A percentile compares a stretch with the other conserved stretches of the same genome.
Conservation (phyloP, 2,329 filamentous ascomycete genomes). For the Emergomyces orientalis region DNA sequence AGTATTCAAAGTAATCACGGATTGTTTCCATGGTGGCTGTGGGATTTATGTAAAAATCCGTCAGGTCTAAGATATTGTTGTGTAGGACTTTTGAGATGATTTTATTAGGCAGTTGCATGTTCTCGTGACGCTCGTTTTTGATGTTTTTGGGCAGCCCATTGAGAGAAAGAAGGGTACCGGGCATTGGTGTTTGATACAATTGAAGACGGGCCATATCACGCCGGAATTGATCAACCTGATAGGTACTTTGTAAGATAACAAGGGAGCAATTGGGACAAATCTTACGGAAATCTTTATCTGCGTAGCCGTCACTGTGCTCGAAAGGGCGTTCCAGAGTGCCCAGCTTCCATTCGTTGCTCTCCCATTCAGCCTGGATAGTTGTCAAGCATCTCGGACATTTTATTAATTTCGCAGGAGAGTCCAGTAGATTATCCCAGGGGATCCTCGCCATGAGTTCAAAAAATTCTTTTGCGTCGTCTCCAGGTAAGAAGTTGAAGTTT, state of each 20-base stretch:
- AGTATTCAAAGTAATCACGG: slow-evolving; percentile 42
- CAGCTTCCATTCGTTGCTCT: slow-evolving; percentile 29
- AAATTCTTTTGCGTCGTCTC: slow-evolving; percentile 33
- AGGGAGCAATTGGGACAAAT: slow-evolving; percentile 45
- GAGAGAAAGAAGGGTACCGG: slow-evolving; percentile 55
- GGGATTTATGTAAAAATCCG: slow-evolving; percentile 23
- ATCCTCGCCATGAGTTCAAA: slow-evolving; percentile 45
- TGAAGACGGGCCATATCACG: slow-evolving; percentile 47
- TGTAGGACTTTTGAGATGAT: slow-evolving; percentile 44
- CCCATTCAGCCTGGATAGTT: slow-evolving; percentile 48
- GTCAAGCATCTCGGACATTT: slow-evolving; percentile 48
- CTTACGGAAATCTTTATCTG: slow-evolving; percentile 40
- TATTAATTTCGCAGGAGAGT: slow-evolving; percentile 41
- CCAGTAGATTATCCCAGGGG: slow-evolving; percentile 52
- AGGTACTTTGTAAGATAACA: slow-evolving; percentile 46
- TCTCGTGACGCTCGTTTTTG: slow-evolving; percentile 13
- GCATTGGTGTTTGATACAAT: slow-evolving; percentile 46
- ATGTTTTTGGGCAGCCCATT: slow-evolving; percentile 41
- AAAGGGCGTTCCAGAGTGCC: slow-evolving; percentile 21
- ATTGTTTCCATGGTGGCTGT: slow-evolving; percentile 44
- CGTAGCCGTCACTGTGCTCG: slow-evolving; percentile 23
- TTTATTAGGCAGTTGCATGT: slow-evolving; percentile 47
- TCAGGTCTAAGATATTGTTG: slow-evolving; percentile 34
- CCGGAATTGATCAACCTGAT: slow-evolving; percentile 54
- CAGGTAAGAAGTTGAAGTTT: slow-evolving; percentile 48